phyloP scores from a whole-genome alignment of 2,329 filamentous ascomycete genomes.

The Phialophora macrospora region DNA sequence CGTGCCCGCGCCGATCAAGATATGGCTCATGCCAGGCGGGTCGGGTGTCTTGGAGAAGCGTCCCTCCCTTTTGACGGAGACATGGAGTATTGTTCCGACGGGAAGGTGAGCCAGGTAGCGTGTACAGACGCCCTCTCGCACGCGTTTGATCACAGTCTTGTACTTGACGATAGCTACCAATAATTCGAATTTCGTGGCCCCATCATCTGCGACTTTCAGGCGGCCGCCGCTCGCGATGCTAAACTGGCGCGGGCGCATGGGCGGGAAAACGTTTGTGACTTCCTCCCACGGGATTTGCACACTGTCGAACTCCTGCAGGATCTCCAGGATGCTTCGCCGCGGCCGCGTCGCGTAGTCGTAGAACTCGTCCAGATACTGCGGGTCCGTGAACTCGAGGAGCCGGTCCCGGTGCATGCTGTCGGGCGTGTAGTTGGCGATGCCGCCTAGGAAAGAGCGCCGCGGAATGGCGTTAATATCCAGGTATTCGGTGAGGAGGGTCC shows the following conservation, averaged over 20 bases:
- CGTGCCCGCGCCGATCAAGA: slow-evolving; percentile 58
- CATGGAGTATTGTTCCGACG: slow-evolving; percentile 61
- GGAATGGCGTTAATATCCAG: slow-evolving; percentile 91
- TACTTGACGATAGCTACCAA: slow-evolving; percentile 90
- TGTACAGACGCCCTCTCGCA: slow-evolving; percentile 86
- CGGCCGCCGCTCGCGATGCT: slow-evolving; percentile 80
- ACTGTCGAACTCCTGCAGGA: slow-evolving; percentile 85
- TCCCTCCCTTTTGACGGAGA: slow-evolving; percentile 49
- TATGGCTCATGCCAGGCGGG: slow-evolving; percentile 40
- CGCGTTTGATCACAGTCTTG: slow-evolving; percentile 80
- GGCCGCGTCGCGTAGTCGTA: slow-evolving; percentile 95
- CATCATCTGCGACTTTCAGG: slow-evolving; percentile 45
- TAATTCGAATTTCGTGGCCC: slow-evolving; percentile 66
- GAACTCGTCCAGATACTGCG: slow-evolving; percentile 83
- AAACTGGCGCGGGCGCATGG: slow-evolving; percentile 87
- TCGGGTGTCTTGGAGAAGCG: slow-evolving; percentile 25
- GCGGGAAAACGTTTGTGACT: slow-evolving; percentile 73
- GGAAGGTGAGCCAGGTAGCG: slow-evolving; percentile 75
- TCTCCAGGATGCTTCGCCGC: slow-evolving; percentile 86
- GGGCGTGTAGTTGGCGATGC: slow-evolving; percentile 74
- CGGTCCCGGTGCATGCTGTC: slow-evolving; percentile 77
- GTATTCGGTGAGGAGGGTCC: slow-evolving; percentile 77
- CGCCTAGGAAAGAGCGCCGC: slow-evolving; percentile 80
- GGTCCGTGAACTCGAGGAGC: slow-evolving; percentile 79
- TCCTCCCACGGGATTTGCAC: slow-evolving; percentile 80